Base-by-base conservation (phyloP, 2,329 filamentous ascomycete genomes). In the Penicillium oxalicum region DNA sequence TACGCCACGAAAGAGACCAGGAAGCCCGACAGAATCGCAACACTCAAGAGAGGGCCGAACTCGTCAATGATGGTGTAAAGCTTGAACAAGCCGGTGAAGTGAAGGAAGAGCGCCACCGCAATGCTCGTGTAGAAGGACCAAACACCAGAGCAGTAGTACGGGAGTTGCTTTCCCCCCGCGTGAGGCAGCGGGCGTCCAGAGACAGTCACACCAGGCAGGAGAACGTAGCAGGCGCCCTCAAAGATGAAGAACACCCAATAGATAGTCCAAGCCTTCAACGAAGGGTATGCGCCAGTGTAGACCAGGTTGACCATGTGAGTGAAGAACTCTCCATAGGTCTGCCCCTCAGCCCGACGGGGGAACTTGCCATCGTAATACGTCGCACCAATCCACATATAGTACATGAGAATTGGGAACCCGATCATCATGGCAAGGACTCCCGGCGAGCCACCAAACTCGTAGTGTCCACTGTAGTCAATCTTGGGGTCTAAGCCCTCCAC, bases 381-480 rank as follows among this genome's bases (percentile, higher is more conserved):
- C 32, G 91, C 87, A 44, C 93, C 93, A 69, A 95, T 84, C 91
- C 91, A 97, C 91, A 98, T 95, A 74, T 96, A 97, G 80, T 88
- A 96, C 91, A 97, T 97, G 61, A 98, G 79, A 34, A 84, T 54
- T n/a, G 93, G 93, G 71, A 97, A 98, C 40, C 86, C 82, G 54
- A 90, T 78, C 89, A 97, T 97, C 81, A 96, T 90, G 58, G 80
- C 75, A 12, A 80, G 72, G 37, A 91, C 86, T 47, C 93, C 91
- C n/a, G 79, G 66, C 3, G 88, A 84, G 50, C 93, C 93, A 55
- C 91, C 91, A 65, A 97, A 98, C 67, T 98, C 94, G 56, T 78
- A 78, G 54, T 80, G 70, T 40, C 77, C 77, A 46, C 74, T 75
- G 47, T 69, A 68, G 55, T 75, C 73, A 49, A 74, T 56, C 53